A percentile compares a stretch with the other conserved stretches of the same genome.
Conservation (phyloP, 352 stramenopile species). For the Pythium periplocum region DNA sequence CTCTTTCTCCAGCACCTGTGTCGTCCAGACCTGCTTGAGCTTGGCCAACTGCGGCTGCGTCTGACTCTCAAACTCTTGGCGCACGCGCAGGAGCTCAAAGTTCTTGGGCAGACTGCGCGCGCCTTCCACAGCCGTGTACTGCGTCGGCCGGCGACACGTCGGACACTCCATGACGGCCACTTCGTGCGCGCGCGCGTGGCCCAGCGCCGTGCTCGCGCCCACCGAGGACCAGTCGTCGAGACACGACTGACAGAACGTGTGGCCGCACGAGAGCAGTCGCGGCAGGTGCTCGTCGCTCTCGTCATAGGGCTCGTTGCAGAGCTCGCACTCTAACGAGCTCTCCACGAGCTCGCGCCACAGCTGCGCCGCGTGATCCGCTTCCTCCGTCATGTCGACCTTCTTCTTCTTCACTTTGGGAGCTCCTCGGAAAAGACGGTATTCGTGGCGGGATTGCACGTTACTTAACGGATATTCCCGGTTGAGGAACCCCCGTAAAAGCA, state of each 20-base stretch:
- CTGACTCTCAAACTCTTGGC: constrained; percentile 75
- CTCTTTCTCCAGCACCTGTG: constrained; percentile 71
- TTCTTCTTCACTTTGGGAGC: too few species aligned
- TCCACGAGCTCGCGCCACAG: constrained; percentile 75
- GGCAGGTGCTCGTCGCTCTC: constrained; percentile 64
- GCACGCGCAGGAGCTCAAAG: constrained; percentile 78
- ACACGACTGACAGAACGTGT: constrained; percentile 83
- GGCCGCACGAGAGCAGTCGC: constrained; percentile 64
- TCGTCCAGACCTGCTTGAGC: constrained; percentile 50
- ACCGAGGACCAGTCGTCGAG: constrained; percentile 56
- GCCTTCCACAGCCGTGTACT: constrained; percentile 32
- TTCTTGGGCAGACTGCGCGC: constrained; percentile 75
- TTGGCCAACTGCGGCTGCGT: constrained; percentile 47
- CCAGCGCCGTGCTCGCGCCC: constrained; percentile 17
- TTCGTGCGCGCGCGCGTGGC: constrained; percentile 12
- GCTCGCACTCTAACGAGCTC: constrained; percentile 77
- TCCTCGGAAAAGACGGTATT: too few species aligned
- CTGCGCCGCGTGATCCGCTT: constrained; percentile 46
- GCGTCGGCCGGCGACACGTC: constrained; percentile 58
- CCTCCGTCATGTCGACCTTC: neutral
- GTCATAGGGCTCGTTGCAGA: constrained; percentile 83
- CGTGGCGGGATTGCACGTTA: too few species aligned
- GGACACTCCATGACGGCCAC: constrained; percentile 56
- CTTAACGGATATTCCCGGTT: too few species aligned
- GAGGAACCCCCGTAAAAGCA: too few species aligned